phyloP scores from a whole-genome alignment of 2,329 filamentous ascomycete genomes.

The Clathrospora elynae region DNA sequence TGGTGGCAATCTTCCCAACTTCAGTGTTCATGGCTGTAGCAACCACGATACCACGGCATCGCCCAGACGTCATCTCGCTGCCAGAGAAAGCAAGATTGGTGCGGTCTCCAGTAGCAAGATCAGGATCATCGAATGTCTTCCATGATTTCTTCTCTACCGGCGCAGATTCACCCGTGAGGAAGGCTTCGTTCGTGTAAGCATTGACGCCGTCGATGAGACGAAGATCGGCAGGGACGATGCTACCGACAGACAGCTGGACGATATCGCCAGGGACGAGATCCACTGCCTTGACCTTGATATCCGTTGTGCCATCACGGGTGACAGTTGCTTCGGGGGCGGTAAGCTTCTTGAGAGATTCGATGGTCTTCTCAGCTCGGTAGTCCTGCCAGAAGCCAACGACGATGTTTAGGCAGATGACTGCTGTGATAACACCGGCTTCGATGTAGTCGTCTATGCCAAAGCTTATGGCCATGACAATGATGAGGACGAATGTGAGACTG shows the following conservation, averaged over 20 bases:
- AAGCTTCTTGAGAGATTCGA: slow-evolving; percentile 49
- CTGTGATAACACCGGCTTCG: slow-evolving; percentile 66
- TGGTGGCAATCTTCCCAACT: slow-evolving; percentile 74
- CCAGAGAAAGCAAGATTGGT: slow-evolving; percentile 74
- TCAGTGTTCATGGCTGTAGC: slow-evolving; percentile 75
- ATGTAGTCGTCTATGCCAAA: slow-evolving; percentile 69
- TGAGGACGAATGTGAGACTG: slow-evolving; percentile 72
- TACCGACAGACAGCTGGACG: slow-evolving; percentile 55
- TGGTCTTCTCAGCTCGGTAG: slow-evolving; percentile 52
- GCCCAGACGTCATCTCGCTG: slow-evolving; percentile 72
- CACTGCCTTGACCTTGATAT: slow-evolving; percentile 45
- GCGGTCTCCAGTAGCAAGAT: slow-evolving; percentile 66
- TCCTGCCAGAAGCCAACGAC: slow-evolving; percentile 64
- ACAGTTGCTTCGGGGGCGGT: slow-evolving; percentile 49
- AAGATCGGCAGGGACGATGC: slow-evolving; percentile 70
- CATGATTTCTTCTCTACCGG: slow-evolving; percentile 68
- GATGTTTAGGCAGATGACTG: slow-evolving; percentile 70
- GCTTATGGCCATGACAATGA: slow-evolving; percentile 72
- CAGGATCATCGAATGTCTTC: slow-evolving; percentile 58
- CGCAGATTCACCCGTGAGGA: slow-evolving; percentile 74
- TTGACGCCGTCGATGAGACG: slow-evolving; percentile 70
- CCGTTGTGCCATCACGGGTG: slow-evolving; percentile 41
- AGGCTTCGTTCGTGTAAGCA: slow-evolving; percentile 74
- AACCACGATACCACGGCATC: slow-evolving; percentile 70
- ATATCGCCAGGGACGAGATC: slow-evolving; percentile 50